Evolutionary conservation across 371 early-diverging fungal genomes (phyloP).

Genomic region (Actinomortierella wolfii): DNA sequence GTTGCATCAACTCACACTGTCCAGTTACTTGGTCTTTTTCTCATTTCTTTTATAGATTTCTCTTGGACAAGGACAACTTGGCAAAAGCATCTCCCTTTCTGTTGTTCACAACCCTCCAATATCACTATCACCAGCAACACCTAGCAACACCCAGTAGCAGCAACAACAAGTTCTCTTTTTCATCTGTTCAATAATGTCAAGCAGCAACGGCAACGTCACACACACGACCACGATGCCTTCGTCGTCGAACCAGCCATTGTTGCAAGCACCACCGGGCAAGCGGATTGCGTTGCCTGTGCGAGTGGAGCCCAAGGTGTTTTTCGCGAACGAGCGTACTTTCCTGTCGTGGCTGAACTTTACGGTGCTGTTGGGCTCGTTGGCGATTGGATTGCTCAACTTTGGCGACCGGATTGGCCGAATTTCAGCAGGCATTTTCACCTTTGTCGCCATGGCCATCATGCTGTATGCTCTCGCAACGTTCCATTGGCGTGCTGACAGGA

Average conservation of each 20-base stretch:
- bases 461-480: slow-evolving; percentile 79
- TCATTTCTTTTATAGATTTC: too few species aligned
- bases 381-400: slow-evolving; percentile 79
- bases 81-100: background rate
- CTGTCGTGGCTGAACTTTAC: slow-evolving; percentile 82
- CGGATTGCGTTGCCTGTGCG: slow-evolving; percentile 82
- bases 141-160: too few species aligned
- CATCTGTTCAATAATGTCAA: background rate
- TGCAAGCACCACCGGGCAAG: slow-evolving; percentile 48
- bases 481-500: slow-evolving; percentile 81
- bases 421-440: slow-evolving; percentile 79
- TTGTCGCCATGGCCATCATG: slow-evolving; percentile 75
- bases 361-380: slow-evolving; percentile 71
- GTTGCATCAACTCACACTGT: too few species aligned
- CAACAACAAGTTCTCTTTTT: too few species aligned
- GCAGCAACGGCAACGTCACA: slow-evolving; percentile 5
- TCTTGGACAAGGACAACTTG: too few species aligned
- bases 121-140: too few species aligned
- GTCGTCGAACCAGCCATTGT: slow-evolving; percentile 43
- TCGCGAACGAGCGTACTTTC: slow-evolving; percentile 98
- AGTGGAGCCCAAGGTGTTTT: slow-evolving; percentile 97
- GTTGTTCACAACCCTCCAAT: too few species aligned
- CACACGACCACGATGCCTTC: slow-evolving; percentile 24
- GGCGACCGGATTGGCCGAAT: slow-evolving; percentile 72
- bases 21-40: too few species aligned